Conservation (phyloP, 306 rosid species). For the Alnus glutinosa region DNA sequence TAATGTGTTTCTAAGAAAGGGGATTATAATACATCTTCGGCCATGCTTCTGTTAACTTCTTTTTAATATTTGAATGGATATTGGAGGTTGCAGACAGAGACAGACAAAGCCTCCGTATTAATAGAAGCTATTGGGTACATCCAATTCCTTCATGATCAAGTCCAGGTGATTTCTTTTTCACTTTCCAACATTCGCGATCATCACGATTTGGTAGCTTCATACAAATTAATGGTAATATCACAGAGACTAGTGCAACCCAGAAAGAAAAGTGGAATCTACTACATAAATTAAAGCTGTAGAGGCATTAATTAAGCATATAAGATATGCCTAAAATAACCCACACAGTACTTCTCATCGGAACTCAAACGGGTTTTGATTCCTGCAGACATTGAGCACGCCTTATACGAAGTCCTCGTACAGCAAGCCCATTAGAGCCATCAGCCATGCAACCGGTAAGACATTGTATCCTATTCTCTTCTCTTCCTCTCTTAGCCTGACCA, state of each 20-base stretch:
- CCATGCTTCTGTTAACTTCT: constrained; percentile 16
- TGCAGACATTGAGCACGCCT: constrained; percentile 64
- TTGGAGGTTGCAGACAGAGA: constrained; percentile 55
- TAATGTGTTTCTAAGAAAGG: background rate
- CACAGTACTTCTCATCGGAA: background rate
- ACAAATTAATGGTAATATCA: background rate
- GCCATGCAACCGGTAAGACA: constrained; percentile 45
- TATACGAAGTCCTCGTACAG: constrained; percentile 44
- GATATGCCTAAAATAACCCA: background rate
- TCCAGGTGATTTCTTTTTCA: constrained; percentile 40
- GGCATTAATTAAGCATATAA: too few species aligned
- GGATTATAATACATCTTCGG: constrained; percentile 8
- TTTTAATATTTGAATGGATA: constrained; percentile 1
- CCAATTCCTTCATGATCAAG: constrained; percentile 65
- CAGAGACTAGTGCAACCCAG: too few species aligned
- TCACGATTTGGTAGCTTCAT: background rate
- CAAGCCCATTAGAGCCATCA: constrained; percentile 29
- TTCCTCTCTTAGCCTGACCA: too few species aligned
- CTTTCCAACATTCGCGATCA: background rate
- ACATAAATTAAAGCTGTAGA: too few species aligned
- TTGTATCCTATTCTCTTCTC: too few species aligned
- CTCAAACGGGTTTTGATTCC: constrained; percentile 4
- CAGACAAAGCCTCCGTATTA: constrained; percentile 60
- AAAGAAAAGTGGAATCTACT: too few species aligned
- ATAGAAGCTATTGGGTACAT: constrained; percentile 70